These are phyloP conservation scores for Corymbia citriodora DNA, from an alignment of 441 rosid species.

Conservation along the genomic window DNA sequence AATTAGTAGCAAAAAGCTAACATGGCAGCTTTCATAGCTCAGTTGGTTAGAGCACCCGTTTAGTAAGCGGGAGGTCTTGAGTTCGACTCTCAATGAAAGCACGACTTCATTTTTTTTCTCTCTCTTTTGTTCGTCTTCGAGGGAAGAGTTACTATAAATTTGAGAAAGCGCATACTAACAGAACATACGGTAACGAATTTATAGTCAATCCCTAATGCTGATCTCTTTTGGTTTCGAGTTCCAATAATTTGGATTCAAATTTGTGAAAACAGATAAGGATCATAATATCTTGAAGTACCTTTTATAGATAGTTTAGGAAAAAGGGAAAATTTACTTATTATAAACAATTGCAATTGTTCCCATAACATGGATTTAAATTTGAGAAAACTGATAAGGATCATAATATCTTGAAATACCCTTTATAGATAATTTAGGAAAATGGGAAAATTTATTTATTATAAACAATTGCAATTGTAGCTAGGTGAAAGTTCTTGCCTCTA, in stretches of 20 bases:
- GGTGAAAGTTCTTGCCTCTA: neutral
- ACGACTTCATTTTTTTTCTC: fast-evolving
- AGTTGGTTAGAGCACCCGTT: conserved; percentile 8
- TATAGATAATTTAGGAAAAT: neutral
- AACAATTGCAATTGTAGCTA: neutral
- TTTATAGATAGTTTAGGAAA: neutral
- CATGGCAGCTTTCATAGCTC: neutral
- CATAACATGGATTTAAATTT: too few species aligned
- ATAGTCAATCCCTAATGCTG: neutral
- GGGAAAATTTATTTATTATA: neutral
- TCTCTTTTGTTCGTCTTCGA: neutral
- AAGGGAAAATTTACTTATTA: neutral
- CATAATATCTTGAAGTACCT: neutral
- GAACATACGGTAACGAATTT: neutral
- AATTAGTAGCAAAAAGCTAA: fast-evolving
- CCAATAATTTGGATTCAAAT: neutral
- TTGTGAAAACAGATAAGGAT: neutral
- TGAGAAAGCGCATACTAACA: neutral
- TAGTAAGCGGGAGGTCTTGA: conserved; percentile 12
- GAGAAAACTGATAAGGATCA: neutral
- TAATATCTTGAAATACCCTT: neutral
- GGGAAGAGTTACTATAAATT: neutral
- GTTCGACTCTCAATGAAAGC: conserved; percentile 4
- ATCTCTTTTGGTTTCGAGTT: neutral
- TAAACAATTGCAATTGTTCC: neutral